Evolutionary conservation across 257 asterid genomes (phyloP).

Genomic region (Rehmannia glutinosa): DNA sequence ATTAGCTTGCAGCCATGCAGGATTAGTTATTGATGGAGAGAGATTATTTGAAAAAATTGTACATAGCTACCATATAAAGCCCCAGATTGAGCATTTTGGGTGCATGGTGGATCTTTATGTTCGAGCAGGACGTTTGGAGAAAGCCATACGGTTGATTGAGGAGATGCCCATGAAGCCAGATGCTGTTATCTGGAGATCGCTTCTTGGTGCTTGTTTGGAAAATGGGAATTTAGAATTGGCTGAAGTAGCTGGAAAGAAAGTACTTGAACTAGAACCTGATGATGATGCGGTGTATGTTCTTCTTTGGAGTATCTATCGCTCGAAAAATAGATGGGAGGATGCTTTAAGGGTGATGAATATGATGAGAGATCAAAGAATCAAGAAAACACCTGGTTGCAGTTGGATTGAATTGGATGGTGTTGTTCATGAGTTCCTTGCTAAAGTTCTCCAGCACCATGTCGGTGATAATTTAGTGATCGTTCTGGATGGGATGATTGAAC

Average conservation of each 20-base stretch:
- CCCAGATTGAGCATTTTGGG: constrained; percentile 65
- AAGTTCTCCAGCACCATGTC: constrained; percentile 26
- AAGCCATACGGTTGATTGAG: constrained; percentile 43
- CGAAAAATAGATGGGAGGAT: constrained; percentile 52
- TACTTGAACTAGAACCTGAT: constrained; percentile 58
- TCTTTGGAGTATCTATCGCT: constrained; percentile 50
- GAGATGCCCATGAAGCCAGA: constrained; percentile 72
- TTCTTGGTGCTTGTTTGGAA: constrained; percentile 50
- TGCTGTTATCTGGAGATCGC: constrained; percentile 73
- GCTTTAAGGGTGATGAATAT: constrained; percentile 44
- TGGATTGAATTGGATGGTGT: constrained; percentile 78
- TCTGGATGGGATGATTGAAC: constrained; percentile 35
- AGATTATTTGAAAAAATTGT: constrained; percentile 39
- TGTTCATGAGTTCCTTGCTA: constrained; percentile 76
- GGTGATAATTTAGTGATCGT: constrained; percentile 20
- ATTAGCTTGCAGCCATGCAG: constrained; percentile 77
- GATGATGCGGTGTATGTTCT: constrained; percentile 65
- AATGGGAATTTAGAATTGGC: constrained; percentile 53
- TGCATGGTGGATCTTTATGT: constrained; percentile 75
- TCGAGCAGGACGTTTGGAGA: constrained; percentile 57
- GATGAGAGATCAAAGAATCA: constrained; percentile 68
- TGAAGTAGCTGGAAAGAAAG: constrained; percentile 51
- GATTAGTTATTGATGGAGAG: constrained; percentile 67
- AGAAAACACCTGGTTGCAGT: constrained; percentile 88
- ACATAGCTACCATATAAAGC: constrained; percentile 26